Evolutionary conservation across 2,329 filamentous ascomycete species (phyloP).

Genomic region (Cladophialophora yegresii): DNA sequence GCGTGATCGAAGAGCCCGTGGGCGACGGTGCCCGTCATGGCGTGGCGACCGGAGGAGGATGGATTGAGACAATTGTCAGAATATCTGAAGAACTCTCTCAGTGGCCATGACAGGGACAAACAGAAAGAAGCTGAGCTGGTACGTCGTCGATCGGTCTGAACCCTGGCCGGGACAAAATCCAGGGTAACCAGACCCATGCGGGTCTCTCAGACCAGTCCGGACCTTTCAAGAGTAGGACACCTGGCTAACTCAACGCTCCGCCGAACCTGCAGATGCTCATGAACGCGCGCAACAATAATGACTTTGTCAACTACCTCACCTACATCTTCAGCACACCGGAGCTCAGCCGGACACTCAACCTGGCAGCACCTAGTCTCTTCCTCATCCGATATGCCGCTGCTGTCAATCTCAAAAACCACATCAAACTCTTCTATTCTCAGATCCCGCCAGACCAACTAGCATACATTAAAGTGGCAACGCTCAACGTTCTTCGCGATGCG

Average conservation of each 20-base stretch:
- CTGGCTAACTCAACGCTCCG: slow-evolving; percentile 3
- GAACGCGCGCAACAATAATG: slow-evolving; percentile 82
- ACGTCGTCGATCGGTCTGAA: slow-evolving; percentile 44
- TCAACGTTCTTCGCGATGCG: slow-evolving; percentile 77
- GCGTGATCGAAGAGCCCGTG: slow-evolving; percentile 19
- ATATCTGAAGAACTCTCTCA: slow-evolving; percentile 89
- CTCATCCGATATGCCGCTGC: slow-evolving; percentile 82
- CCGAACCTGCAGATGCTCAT: slow-evolving; percentile 74
- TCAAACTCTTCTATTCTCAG: slow-evolving; percentile 71
- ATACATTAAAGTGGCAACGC: slow-evolving; percentile 77
- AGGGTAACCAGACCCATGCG: slow-evolving; percentile 11
- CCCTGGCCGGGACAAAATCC: not conserved
- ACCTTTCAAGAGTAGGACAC: not conserved
- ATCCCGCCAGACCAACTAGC: slow-evolving; percentile 72
- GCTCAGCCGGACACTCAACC: slow-evolving; percentile 56
- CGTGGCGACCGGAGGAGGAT: slow-evolving; percentile 88
- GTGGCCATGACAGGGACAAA: slow-evolving; percentile 72
- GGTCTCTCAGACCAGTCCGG: slow-evolving; percentile 11
- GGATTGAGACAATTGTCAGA: slow-evolving; percentile 84
- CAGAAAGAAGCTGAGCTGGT: slow-evolving; percentile 91
- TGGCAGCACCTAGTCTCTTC: slow-evolving; percentile 66
- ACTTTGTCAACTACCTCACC: slow-evolving; percentile 96
- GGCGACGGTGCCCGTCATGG: slow-evolving; percentile 59
- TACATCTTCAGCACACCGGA: slow-evolving; percentile 79
- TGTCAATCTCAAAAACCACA: slow-evolving; percentile 94